Evolutionary conservation across 1,139 yeast genomes (phyloP).

Genomic region (Suhomyces anneliseae): DNA sequence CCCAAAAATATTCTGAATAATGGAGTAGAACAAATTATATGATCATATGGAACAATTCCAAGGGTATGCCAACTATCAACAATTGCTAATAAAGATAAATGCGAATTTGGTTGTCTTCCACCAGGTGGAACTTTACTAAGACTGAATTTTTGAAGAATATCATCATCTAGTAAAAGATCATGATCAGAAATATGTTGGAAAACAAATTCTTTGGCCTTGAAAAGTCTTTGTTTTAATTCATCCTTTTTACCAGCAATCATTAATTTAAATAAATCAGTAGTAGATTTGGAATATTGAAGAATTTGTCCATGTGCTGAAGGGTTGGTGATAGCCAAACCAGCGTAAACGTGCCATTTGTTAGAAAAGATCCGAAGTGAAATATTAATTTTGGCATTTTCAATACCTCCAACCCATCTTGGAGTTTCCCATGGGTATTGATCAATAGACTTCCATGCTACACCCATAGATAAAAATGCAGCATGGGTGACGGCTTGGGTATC

Average conservation of each 20-base stretch:
- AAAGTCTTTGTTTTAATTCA: slow-evolving; percentile 58
- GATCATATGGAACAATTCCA: slow-evolving; percentile 90
- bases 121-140: slow-evolving; percentile 71
- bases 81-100: slow-evolving; percentile 80
- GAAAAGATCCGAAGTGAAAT: slow-evolving; percentile 86
- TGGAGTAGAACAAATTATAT: slow-evolving; percentile 95
- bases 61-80: slow-evolving; percentile 91
- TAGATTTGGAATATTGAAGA: slow-evolving; percentile 82
- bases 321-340: slow-evolving; percentile 93
- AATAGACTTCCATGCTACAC: slow-evolving; percentile 86
- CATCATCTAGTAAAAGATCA: slow-evolving; percentile 73
- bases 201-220: slow-evolving; percentile 69
- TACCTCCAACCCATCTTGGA: slow-evolving; percentile 85
- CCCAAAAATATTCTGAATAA: slow-evolving; percentile 87
- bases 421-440: slow-evolving; percentile 93
- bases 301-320: slow-evolving; percentile 94
- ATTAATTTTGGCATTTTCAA: slow-evolving; percentile 93
- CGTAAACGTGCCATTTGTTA: slow-evolving; percentile 97
- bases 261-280: slow-evolving; percentile 77
- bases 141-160: slow-evolving; percentile 75
- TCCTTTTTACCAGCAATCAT: slow-evolving; percentile 71
- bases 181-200: slow-evolving; percentile 62
- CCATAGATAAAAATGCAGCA: slow-evolving; percentile 96
- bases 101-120: slow-evolving; percentile 79
- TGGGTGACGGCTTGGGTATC: slow-evolving; percentile 99